Evolutionary conservation across 2,329 filamentous ascomycete genomes (phyloP), one percentile per base, ranked within the genome.

Genomic region (Talaromyces amestolkiae): DNA sequence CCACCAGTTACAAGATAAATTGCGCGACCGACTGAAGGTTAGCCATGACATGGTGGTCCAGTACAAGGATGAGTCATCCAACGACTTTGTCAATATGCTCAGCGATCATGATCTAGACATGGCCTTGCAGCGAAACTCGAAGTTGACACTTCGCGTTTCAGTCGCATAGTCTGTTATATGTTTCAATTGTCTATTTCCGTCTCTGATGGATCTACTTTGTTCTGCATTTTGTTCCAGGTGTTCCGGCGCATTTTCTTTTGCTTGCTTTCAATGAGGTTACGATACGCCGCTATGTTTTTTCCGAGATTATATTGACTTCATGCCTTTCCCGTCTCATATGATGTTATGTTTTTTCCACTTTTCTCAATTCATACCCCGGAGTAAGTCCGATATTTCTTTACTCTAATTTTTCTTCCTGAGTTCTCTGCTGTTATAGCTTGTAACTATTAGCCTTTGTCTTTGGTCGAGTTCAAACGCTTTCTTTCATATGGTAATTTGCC

Each of bases 81-180:
- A 63, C 19, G 56, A 63, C 41, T 65, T 65, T 58, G 24, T 62
- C 33, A 51, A 66, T 22, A 82, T 98, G 69, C 82, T 91, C 73
- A 93, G 87, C 77, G 89, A 97, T 74, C 85, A 90, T 68, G 93
- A 97, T 75, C 81, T 98, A 61, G 89, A 93, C 69, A 84, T 86
- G 69, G 94, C 94, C 3, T 82, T 97, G 68, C 86, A 91, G 71
- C 84, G 92, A 71, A 96, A 96, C 78, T 89, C 93, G 70, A 97
- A 97, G 81, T 82, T 98, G 68, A 87, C 93, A 63, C 82, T 97
- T 31, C 91, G 88, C 70, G 89, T 91, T 69, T 75, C 73, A 51
- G 70, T 78, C 64, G 73, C 71, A 47, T 79, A 66, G 41, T 24
- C 43, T 54, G 10, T 22, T 41, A 43, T 41, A 17, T 9, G 3